Evolutionary conservation across 169 alveolate genomes (phyloP).

Genomic region (Cryptosporidium sp.): DNA sequence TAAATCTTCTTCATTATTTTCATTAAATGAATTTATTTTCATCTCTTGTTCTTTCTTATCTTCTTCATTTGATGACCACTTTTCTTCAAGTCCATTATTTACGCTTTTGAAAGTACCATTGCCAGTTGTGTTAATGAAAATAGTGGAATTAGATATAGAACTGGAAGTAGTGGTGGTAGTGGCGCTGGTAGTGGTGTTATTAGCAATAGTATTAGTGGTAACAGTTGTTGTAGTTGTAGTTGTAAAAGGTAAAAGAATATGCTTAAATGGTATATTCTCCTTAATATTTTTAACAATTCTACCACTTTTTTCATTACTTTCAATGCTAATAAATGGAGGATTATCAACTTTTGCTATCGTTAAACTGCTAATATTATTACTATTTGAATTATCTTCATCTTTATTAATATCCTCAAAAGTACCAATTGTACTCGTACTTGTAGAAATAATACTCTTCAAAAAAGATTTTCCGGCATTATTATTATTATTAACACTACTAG

Average conservation of each 20-base stretch:
- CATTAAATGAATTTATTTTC: neutral
- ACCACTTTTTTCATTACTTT: neutral
- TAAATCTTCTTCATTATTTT: neutral
- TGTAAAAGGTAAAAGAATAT: neutral
- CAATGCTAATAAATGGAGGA: neutral
- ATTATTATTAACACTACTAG: neutral
- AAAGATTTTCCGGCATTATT: neutral
- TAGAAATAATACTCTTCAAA: neutral
- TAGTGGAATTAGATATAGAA: too few species aligned
- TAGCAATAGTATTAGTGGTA: neutral
- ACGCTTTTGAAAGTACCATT: too few species aligned
- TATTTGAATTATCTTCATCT: neutral
- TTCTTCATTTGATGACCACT: neutral
- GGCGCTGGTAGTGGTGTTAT: neutral
- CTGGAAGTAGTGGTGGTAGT: neutral
- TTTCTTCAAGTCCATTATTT: neutral
- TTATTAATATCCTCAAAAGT: neutral
- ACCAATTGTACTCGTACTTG: neutral
- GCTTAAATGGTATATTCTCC: neutral
- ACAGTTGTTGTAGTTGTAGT: neutral
- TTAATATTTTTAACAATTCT: conserved; percentile 5
- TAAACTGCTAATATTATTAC: neutral
- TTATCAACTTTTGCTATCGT: neutral
- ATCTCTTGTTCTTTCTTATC: neutral
- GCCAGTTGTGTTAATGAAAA: too few species aligned